phyloP scores from a whole-genome alignment of 345 rosid genomes.

The Eucalyptus erythrocorys region DNA sequence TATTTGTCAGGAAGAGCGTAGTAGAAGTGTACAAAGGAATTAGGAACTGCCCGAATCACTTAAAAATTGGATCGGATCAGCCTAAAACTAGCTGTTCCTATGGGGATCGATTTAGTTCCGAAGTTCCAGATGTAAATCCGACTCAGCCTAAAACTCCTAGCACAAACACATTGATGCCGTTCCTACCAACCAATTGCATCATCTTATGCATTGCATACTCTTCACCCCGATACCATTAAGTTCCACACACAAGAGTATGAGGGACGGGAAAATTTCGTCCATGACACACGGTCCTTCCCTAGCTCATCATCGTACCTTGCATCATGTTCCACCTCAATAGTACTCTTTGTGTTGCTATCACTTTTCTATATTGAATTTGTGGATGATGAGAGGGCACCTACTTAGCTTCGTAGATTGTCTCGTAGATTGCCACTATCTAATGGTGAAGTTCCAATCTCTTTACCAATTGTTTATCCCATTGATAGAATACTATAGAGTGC shows the following conservation, averaged over 20 bases:
- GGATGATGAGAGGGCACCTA: background rate
- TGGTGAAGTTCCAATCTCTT: background rate
- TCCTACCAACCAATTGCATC: too few relatives aligned
- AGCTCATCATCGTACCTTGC: background rate
- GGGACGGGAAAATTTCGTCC: background rate
- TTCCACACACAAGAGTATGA: background rate
- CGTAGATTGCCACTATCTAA: background rate
- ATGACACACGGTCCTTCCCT: background rate
- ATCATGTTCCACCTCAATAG: background rate
- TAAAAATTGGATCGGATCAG: too few relatives aligned
- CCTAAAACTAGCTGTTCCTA: too few relatives aligned
- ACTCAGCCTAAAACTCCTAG: background rate
- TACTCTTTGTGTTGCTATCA: background rate
- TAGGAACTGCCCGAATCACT: too few relatives aligned
- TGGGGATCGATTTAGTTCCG: too few relatives aligned
- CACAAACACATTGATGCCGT: background rate
- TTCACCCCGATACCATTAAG: background rate
- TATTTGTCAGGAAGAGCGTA: too few relatives aligned
- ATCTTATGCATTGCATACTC: background rate
- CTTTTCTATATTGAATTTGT: background rate
- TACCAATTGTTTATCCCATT: background rate
- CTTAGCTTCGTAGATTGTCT: background rate
- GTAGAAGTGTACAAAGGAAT: too few relatives aligned
- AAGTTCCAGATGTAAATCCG: too few relatives aligned
- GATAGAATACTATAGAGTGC: background rate